Evolutionary conservation across 192 early-diverging fungal genomes (phyloP).

Genomic region (Gonapodya prolifera): DNA sequence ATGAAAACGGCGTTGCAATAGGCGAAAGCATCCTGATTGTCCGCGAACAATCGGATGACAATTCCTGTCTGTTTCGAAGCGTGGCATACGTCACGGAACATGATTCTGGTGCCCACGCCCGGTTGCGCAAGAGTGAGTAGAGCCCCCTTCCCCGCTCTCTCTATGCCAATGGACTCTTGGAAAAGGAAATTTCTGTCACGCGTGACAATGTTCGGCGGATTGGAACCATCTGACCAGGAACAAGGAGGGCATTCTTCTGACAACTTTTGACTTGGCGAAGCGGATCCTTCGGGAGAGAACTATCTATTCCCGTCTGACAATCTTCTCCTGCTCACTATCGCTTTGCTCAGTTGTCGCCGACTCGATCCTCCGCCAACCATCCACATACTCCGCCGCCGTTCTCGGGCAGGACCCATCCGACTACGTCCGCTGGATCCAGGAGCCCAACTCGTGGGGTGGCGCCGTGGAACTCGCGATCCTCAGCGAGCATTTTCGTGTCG

Average conservation of each 20-base stretch:
- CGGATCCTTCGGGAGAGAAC: no score
- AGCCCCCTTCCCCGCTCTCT: background rate
- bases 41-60: slow-evolving; percentile 56
- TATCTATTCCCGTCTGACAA: no score
- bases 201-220: background rate
- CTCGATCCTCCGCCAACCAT: slow-evolving; percentile 30
- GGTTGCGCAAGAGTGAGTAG: slow-evolving; percentile 20
- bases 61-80: slow-evolving; percentile 57
- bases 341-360: slow-evolving; percentile 14
- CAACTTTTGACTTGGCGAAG: no score
- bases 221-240: slow-evolving; percentile 1
- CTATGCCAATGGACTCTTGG: background rate
- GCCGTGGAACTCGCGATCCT: slow-evolving; percentile 74
- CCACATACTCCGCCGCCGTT: slow-evolving; percentile 42
- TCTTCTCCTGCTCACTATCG: slow-evolving; percentile 8
- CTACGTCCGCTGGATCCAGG: slow-evolving; percentile 57
- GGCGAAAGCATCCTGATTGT: background rate
- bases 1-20: background rate
- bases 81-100: slow-evolving; percentile 29
- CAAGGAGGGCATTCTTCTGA: no score
- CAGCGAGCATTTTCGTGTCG: slow-evolving; percentile 44
- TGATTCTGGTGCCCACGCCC: slow-evolving; percentile 3
- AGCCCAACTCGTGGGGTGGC: slow-evolving; percentile 63
- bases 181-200: background rate
- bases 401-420: slow-evolving; percentile 38